A percentile compares a stretch with the other conserved stretches of the same genome.
These are phyloP conservation scores for Annona squamosa DNA, from an alignment of 164 flowering plant genomes.

Conservation along the genomic window DNA sequence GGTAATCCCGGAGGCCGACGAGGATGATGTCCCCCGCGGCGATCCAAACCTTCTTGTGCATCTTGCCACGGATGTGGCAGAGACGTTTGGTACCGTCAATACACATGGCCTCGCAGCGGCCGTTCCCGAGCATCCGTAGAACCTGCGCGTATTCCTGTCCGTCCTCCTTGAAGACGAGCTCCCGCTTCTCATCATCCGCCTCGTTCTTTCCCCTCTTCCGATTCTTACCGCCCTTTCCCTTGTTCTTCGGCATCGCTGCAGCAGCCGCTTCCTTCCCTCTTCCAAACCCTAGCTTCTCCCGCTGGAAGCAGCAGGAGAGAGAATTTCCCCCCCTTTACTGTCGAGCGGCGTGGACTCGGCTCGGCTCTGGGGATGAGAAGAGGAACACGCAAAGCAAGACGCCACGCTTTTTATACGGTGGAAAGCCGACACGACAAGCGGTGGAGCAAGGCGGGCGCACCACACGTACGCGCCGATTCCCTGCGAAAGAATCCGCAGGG, in stretches of 20 bases:
- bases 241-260: constrained; percentile 28
- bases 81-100: constrained; percentile 33
- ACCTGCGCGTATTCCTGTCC: constrained; percentile 29
- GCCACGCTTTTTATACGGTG: no score
- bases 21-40: constrained; percentile 27
- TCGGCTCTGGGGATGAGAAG: no score
- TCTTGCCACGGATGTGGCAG: constrained; percentile 26
- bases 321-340: no score
- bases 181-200: constrained; percentile 28
- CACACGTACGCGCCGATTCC: no score
- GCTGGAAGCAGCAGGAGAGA: neutral
- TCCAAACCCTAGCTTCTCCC: constrained; percentile 6
- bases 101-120: constrained; percentile 53
- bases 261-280: neutral
- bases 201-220: constrained; percentile 31
- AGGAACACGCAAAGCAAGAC: no score
- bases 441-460: no score
- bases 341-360: no score
- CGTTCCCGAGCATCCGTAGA: constrained; percentile 43
- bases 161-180: constrained; percentile 29
- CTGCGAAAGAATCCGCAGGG: no score
- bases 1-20: constrained; percentile 26
- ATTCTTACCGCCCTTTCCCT: constrained; percentile 33
- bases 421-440: no score
- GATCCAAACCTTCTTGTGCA: constrained; percentile 31